Evolutionary conservation across 78 protist species (phyloP).

Genomic region (Dictyostelium citrinum): DNA sequence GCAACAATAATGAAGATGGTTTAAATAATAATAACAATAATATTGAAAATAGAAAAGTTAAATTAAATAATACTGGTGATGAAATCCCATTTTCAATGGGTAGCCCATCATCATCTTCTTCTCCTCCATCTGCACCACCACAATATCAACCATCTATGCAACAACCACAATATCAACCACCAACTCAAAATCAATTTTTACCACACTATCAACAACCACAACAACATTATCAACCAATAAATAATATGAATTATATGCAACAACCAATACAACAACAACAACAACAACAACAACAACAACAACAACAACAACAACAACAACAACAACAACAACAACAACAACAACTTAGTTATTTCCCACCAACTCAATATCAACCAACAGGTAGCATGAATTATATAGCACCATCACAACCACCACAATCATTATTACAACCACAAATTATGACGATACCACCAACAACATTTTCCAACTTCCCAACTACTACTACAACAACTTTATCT

Average conservation of each 20-base stretch:
- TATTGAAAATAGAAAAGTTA: background rate
- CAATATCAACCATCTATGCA: background rate
- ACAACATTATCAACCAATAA: background rate
- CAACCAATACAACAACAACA: background rate
- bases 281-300: background rate
- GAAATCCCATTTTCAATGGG: constrained; percentile 7
- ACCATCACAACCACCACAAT: background rate
- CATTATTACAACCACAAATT: background rate
- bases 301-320: background rate
- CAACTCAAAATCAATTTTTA: background rate
- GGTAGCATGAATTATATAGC: background rate
- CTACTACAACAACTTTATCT: background rate
- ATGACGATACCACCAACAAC: background rate
- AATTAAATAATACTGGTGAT: background rate
- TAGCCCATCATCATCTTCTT: background rate
- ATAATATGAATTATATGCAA: too few relatives aligned
- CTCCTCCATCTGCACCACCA: background rate
- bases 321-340: background rate
- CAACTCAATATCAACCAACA: background rate
- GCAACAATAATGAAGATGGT: background rate
- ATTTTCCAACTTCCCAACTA: background rate
- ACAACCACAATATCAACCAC: constrained; percentile 10
- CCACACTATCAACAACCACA: background rate
- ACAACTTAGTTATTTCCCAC: background rate
- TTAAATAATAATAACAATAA: background rate